Percentiles rank a stretch among this genome's conserved stretches.
phyloP scores from a whole-genome alignment of 345 rosid species.

The Citrus glauca region DNA sequence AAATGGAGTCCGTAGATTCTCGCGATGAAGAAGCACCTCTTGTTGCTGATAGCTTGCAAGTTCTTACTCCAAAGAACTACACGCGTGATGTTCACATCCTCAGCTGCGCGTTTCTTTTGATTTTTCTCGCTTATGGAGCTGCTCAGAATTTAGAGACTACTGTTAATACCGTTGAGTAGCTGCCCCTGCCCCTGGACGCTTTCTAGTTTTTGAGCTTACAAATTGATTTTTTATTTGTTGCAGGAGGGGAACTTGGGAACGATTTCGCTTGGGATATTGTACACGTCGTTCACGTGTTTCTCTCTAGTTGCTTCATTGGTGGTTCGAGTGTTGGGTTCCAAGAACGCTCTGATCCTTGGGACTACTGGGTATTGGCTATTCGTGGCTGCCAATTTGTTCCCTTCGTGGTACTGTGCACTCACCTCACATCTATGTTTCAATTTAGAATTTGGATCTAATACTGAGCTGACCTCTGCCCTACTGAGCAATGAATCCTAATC shows the following conservation, averaged over 20 bases:
- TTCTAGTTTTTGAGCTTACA: background rate
- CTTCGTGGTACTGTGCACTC: constrained; percentile 54
- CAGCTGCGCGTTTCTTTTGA: constrained; percentile 69
- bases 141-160: constrained; percentile 94
- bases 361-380: constrained; percentile 91
- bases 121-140: constrained; percentile 88
- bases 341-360: constrained; percentile 80
- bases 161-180: constrained; percentile 58
- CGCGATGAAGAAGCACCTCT: constrained; percentile 63
- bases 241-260: constrained; percentile 75
- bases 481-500: too few species aligned
- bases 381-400: constrained; percentile 78
- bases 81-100: constrained; percentile 72
- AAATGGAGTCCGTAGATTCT: constrained; percentile 37
- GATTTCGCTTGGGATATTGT: constrained; percentile 81
- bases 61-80: constrained; percentile 33
- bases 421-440: too few species aligned
- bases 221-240: background rate
- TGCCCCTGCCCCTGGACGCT: background rate
- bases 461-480: too few species aligned
- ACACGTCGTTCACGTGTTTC: constrained; percentile 78
- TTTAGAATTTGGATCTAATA: too few species aligned
- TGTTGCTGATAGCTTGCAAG: constrained; percentile 34
- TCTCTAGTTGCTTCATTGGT: constrained; percentile 78
- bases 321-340: constrained; percentile 75